Evolutionary conservation across 139 green algal genomes (phyloP).

Genomic region (Chlorella sorokiniana): DNA sequence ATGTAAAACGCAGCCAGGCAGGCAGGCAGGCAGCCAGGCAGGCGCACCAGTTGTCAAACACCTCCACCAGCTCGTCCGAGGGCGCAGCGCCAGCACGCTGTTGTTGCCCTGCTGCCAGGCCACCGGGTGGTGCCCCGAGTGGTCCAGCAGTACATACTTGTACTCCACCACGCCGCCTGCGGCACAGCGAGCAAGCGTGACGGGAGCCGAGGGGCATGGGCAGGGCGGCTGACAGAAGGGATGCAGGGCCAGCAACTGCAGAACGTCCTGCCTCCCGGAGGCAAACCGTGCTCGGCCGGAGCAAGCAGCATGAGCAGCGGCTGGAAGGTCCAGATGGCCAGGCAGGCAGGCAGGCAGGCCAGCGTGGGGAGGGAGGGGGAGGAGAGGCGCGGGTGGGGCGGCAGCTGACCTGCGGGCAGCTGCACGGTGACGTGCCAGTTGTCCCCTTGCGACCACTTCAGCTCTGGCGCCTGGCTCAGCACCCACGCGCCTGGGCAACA

Average conservation of each 20-base stretch:
- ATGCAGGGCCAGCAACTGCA: no score
- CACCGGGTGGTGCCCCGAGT: conserved; percentile 34
- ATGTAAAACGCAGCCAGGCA: no score
- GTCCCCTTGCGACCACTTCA: conserved; percentile 57
- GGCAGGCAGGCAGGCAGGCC: no score
- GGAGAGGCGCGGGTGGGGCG: no score
- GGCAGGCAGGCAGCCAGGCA: no score
- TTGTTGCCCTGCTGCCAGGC: conserved; percentile 68
- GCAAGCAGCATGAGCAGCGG: no score
- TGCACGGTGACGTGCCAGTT: conserved; percentile 44
- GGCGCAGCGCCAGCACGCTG: conserved; percentile 55
- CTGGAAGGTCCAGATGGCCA: no score
- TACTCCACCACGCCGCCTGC: conserved; percentile 54
- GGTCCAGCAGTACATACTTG: conserved; percentile 64
- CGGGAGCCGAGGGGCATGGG: background rate
- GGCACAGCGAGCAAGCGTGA: background rate
- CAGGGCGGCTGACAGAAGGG: background rate
- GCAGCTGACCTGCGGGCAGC: conserved; percentile 45
- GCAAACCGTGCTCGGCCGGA: no score
- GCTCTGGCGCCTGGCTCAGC: conserved; percentile 35
- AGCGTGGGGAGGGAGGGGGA: no score
- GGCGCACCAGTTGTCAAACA: conserved; percentile 62
- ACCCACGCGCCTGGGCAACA: conserved; percentile 38
- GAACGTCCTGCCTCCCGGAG: no score
- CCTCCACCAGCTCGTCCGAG: conserved; percentile 45